These are phyloP conservation scores for Chrysopogon serrulatus DNA, from an alignment of 176 grass and related monocot genomes.

Conservation along the genomic window DNA sequence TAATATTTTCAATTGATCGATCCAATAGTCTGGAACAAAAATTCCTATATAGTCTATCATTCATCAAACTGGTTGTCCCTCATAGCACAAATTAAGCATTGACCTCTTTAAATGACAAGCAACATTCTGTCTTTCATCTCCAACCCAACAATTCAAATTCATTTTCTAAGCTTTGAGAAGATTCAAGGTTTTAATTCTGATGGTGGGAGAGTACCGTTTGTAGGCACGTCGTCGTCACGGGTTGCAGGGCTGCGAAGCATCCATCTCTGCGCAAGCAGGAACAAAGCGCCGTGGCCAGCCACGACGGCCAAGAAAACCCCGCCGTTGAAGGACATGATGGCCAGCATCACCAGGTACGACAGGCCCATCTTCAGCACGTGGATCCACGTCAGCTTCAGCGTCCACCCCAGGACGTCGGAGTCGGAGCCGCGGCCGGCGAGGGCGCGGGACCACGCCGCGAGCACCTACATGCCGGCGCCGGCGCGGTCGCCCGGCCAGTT, in stretches of 20 bases:
- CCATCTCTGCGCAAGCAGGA: conserved; percentile 31
- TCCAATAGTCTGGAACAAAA: too few species aligned
- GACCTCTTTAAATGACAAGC: too few species aligned
- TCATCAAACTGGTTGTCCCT: too few species aligned
- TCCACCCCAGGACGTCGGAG: background rate
- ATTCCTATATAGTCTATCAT: too few species aligned
- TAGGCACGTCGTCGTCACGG: background rate
- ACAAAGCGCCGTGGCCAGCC: conserved; percentile 42
- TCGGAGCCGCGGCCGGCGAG: background rate
- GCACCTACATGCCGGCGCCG: conserved; percentile 43
- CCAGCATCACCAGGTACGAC: conserved; percentile 63
- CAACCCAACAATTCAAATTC: too few species aligned
- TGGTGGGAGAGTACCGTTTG: background rate
- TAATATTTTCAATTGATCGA: too few species aligned
- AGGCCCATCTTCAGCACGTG: conserved; percentile 44
- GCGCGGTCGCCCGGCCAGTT: conserved; percentile 48
- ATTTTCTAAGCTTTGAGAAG: too few species aligned
- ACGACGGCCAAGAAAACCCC: conserved; percentile 53
- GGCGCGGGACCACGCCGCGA: background rate
- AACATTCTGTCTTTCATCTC: too few species aligned
- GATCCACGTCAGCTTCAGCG: conserved; percentile 5
- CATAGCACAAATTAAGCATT: too few species aligned
- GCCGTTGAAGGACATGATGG: conserved; percentile 65
- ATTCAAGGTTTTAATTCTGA: conserved; percentile 4
- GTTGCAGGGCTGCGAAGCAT: background rate